These are phyloP conservation scores for Pichia manshurica DNA, from an alignment of 805 yeast genomes.

Conservation along the genomic window DNA sequence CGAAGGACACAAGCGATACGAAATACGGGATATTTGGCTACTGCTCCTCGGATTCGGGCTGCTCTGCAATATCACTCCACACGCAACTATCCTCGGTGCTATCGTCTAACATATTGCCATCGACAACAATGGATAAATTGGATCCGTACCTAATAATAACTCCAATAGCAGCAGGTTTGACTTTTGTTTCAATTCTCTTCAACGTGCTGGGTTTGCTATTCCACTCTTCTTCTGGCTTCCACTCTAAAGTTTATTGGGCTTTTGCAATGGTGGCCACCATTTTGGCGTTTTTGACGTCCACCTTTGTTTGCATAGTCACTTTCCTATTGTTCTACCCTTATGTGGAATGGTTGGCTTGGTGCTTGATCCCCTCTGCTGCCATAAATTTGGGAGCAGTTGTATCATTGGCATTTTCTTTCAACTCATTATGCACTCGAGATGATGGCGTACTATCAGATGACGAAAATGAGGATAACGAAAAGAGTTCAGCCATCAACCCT, in stretches of 20 bases:
- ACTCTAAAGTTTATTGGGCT: conserved; percentile 30
- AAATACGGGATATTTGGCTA: conserved; percentile 64
- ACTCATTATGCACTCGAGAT: conserved; percentile 14
- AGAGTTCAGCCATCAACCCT: background rate
- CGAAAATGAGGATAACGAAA: conserved; percentile 8
- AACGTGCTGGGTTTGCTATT: conserved; percentile 27
- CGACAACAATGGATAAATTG: conserved; percentile 40
- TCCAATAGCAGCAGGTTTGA: conserved; percentile 65
- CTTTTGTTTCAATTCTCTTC: conserved; percentile 40
- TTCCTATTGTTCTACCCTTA: conserved; percentile 60
- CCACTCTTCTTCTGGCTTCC: background rate
- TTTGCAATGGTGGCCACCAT: conserved; percentile 41
- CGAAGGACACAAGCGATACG: conserved; percentile 37
- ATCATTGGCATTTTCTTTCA: conserved; percentile 37
- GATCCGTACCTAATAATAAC: conserved; percentile 51
- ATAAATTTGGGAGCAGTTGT: conserved; percentile 48
- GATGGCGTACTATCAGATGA: conserved; percentile 11
- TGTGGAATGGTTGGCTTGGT: conserved; percentile 68
- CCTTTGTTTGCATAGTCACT: conserved; percentile 48
- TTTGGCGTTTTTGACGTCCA: conserved; percentile 48
- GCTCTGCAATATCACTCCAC: conserved; percentile 33
- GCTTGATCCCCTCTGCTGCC: conserved; percentile 61
- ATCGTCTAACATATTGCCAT: background rate
- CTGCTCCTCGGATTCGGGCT: conserved; percentile 33
- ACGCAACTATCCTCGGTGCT: background rate